Percentiles rank a stretch among this genome's conserved stretches.
Evolutionary conservation across 176 grass and related monocot species (phyloP).

Genomic region (Oryza meyeriana): DNA sequence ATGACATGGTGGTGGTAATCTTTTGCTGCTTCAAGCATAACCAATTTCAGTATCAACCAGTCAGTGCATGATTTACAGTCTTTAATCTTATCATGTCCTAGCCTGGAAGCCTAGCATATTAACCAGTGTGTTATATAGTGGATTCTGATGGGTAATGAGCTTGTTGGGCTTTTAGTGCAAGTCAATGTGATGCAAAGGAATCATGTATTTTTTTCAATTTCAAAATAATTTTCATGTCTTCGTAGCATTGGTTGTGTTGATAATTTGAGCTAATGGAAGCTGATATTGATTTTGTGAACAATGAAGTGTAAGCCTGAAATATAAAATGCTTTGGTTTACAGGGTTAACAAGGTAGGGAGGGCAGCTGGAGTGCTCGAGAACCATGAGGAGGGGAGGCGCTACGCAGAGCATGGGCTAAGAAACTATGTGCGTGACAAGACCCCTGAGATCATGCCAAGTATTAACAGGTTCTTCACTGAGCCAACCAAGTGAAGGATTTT

Average conservation of each 20-base stretch:
- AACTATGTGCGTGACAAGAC: constrained; percentile 61
- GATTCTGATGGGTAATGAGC: neutral
- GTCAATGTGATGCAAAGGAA: neutral
- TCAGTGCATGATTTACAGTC: neutral
- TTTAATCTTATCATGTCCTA: neutral
- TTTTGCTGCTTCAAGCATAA: neutral
- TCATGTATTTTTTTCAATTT: neutral
- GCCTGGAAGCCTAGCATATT: neutral
- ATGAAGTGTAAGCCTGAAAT: neutral
- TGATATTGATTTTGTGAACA: neutral
- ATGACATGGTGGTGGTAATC: neutral
- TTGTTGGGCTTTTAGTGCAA: neutral
- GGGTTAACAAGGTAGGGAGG: constrained; percentile 73
- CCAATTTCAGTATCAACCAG: neutral
- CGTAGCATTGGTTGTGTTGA: neutral
- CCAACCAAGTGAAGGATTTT: constrained; percentile 52
- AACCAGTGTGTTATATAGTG: neutral
- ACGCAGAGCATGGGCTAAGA: constrained; percentile 60
- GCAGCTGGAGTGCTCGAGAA: constrained; percentile 80
- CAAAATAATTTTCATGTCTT: neutral
- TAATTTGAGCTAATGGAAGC: neutral
- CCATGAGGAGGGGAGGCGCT: constrained; percentile 62
- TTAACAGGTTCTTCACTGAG: constrained; percentile 82
- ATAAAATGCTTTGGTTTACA: constrained; percentile 20
- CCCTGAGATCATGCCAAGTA: constrained; percentile 65